Base-by-base conservation (phyloP, 2,329 filamentous ascomycete genomes). In the Alternaria gaisen region DNA sequence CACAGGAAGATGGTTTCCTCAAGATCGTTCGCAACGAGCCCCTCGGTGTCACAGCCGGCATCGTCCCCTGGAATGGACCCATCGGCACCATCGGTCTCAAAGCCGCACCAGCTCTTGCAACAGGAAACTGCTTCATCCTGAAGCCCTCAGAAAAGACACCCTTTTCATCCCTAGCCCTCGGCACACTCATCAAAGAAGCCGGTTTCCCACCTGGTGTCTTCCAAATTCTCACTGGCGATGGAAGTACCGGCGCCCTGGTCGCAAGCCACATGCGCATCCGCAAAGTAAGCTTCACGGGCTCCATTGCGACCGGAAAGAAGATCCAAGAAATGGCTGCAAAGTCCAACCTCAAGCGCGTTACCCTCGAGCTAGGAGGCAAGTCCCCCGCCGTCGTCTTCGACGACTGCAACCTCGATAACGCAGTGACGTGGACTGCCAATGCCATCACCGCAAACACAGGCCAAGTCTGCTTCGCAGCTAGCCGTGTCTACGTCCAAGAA, bases 1-100 rank as follows among this genome's bases (percentile, higher is more conserved):
- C 82, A 5, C 76, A 80, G 62, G 82, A 81, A 28, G 80, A 83
- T 63, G 83, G 83, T 3, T 83, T 84, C 67, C 68, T 81, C 50
- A 77, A 78, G 53, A 77, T 73, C 32, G 77, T 79, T 0, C 77
- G 78, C 48, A 80, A 81, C 55, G 79, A 82, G 64, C 81, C 80
- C 11, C 63, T 79, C 8, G 79, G 81, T 55, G 80, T 82, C 12
- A 79, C 76, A 8, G 80, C 77, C 4, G 79, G 78, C 3, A 80
- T 83, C 40, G 78, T 79, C 16, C 77, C 80, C 0, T 82, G 80
- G 79, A 81, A 82, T 54, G 77, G 72, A 20, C 78, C 77, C 10
- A 71, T 80, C 24, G 75, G 75, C 6, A 77, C 79, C 8, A 74
- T 79, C 36, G 77, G 76, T 32, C 72, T 76, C 42, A 79, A 78